These are phyloP conservation scores for Posidonia australis DNA, from an alignment of 106 monocot genomes.

Conservation along the genomic window DNA sequence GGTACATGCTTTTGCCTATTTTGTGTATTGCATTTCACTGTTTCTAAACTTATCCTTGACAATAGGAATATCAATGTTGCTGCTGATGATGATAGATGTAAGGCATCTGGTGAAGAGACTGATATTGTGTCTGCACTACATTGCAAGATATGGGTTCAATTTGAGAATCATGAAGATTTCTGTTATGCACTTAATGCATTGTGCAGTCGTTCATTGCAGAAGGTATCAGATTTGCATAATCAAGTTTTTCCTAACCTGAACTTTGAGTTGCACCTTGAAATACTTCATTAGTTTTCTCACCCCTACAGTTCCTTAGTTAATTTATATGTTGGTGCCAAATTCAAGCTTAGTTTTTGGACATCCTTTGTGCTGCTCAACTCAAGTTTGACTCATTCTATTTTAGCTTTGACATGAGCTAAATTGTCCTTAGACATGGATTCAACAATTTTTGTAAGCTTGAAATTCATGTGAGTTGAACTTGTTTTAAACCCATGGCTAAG, in stretches of 20 bases:
- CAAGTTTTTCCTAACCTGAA: not conserved
- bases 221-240: constrained; percentile 29
- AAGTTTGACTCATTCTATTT: too few species aligned
- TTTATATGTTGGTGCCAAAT: too few species aligned
- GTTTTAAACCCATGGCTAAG: too few species aligned
- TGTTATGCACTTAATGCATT: constrained; percentile 57
- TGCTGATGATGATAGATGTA: constrained; percentile 47
- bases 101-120: constrained; percentile 23
- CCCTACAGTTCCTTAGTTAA: too few species aligned
- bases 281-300: too few species aligned
- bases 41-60: not conserved
- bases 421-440: too few species aligned
- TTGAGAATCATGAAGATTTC: constrained; percentile 71
- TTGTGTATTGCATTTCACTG: not conserved
- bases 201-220: constrained; percentile 75
- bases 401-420: too few species aligned
- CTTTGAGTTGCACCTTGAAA: not conserved
- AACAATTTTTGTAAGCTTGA: too few species aligned
- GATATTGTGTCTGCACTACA: constrained; percentile 65
- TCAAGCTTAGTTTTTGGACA: too few species aligned
- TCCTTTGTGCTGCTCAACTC: too few species aligned
- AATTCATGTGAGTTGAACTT: too few species aligned
- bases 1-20: too few species aligned
- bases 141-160: constrained; percentile 81
- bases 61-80: constrained; percentile 78